Conservation (phyloP, 352 stramenopile species). For the Pythium brassicae region DNA sequence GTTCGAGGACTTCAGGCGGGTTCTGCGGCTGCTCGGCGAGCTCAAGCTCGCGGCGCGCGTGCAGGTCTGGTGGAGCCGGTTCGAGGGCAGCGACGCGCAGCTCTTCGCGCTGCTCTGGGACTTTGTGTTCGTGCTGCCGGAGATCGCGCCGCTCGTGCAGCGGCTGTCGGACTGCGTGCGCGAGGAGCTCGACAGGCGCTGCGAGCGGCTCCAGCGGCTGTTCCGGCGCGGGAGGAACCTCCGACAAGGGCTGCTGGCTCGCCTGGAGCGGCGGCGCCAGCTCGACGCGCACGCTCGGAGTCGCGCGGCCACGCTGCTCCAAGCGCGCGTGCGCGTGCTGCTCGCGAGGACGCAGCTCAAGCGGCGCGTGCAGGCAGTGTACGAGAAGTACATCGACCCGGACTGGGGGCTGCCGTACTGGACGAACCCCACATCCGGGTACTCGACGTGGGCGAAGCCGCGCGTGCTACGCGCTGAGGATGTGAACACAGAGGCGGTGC, state of each 20-base stretch:
- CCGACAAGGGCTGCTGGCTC: conserved; percentile 23
- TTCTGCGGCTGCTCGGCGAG: conserved; percentile 30
- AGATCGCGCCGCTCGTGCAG: conserved; percentile 19
- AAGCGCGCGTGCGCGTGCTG: conserved; percentile 24
- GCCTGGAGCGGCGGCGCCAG: conserved; percentile 11
- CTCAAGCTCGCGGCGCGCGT: conserved; percentile 19
- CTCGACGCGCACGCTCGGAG: conserved; percentile 12
- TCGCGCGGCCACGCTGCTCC: conserved; percentile 26
- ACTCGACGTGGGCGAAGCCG: conserved; percentile 70
- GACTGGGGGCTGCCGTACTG: conserved; percentile 63
- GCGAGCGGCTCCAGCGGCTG: conserved; percentile 28
- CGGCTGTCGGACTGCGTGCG: conserved; percentile 14
- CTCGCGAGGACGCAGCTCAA: conserved; percentile 31
- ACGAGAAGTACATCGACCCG: conserved; percentile 73
- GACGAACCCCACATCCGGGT: conserved; percentile 60
- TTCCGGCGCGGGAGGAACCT: conserved; percentile 20
- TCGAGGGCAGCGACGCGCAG: conserved; percentile 31
- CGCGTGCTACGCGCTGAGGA: conserved; percentile 43
- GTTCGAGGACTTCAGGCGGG: conserved; percentile 37
- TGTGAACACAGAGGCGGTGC: conserved; percentile 38
- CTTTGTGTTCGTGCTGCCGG: conserved; percentile 28
- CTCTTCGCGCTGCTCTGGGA: conserved; percentile 44
- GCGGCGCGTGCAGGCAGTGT: conserved; percentile 31
- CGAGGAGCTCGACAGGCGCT: conserved; percentile 21
- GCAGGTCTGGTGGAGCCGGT: conserved; percentile 44